Base-by-base conservation (phyloP, 2,329 filamentous ascomycete species). In the Beauveria australis region DNA sequence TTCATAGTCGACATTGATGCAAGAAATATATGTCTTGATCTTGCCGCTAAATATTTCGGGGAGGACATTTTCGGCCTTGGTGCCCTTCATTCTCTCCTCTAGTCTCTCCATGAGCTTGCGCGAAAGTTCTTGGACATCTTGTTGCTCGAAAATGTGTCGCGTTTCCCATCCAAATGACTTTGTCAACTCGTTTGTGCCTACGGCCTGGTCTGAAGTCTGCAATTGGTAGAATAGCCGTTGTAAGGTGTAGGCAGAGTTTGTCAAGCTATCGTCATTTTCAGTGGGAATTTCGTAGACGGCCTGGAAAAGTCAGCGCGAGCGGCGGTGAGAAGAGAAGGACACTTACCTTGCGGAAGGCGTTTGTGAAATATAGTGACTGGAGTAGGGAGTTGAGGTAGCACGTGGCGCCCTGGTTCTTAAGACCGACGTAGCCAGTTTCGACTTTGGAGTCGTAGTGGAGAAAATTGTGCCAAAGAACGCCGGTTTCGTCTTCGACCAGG, bases 111-210 rank as follows among this genome's bases (percentile, higher is more conserved):
- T 99, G 64, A 99, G 81, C 73, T 97, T 96, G 61, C 95, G 85
- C 40, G 92, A 97, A 40, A 99, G 79, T 73, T 99, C 94, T 73
- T 99, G 94, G 9, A 99, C 94, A 74, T 99, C 94, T 74, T 99
- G 94, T 72, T 99, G 94, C 75, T 97, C 93, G 68, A 99, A 99
- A 58, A 97, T 96, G 71, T 99, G 93, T 65, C 92, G 86, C 2
- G 93, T 96, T 69, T 99, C 93, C 94, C 94, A 99, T 26, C 94
- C 94, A 72, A 99, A 99, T 0, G 94, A 97, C 66, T 91, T 90
- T 7, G 94, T 99, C 44, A 99, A 83, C 71, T 99, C 94, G 56
- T 89, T 92, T 1, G 94, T 99, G 44, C 90, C 85, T 2, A 99
- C 93, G 1, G 95, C 91, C 41, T 80, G 78, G 56, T 87, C 86